A percentile compares a stretch with the other conserved stretches of the same genome.
Evolutionary conservation across 768 basidiomycete species (phyloP).

Genomic region (Lactifluus piperatus): DNA sequence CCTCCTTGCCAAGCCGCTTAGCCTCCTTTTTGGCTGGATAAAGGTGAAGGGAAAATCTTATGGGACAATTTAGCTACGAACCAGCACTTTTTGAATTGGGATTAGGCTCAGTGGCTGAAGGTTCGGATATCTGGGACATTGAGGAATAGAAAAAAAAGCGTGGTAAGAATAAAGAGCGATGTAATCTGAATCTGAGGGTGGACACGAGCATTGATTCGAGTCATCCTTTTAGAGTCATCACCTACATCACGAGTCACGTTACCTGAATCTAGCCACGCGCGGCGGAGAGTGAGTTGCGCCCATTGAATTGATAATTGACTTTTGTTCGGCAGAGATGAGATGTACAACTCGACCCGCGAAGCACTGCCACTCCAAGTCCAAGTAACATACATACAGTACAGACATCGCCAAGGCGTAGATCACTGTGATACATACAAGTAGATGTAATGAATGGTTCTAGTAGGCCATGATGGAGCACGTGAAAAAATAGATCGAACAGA

Average conservation of each 20-base stretch:
- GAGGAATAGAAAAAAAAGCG: slow-evolving; percentile 3
- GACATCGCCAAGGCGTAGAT: background rate
- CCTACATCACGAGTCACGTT: no score
- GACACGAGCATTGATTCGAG: background rate
- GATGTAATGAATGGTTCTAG: background rate
- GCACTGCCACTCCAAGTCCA: background rate
- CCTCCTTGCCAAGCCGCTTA: slow-evolving; percentile 70
- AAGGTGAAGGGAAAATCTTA: background rate
- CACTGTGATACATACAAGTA: background rate
- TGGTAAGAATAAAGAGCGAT: slow-evolving; percentile 23
- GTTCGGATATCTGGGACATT: slow-evolving; percentile 25
- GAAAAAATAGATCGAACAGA: background rate
- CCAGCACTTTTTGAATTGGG: slow-evolving; percentile 36
- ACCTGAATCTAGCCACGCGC: no score
- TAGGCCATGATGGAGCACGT: background rate
- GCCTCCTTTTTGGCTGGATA: slow-evolving; percentile 77
- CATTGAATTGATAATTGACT: no score
- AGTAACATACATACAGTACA: background rate
- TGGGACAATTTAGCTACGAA: slow-evolving; percentile 12
- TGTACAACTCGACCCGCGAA: no score
- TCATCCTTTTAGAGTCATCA: no score
- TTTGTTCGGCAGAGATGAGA: no score
- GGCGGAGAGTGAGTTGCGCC: no score
- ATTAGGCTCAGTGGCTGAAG: slow-evolving; percentile 4
- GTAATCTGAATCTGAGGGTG: slow-evolving; percentile 22